Evolutionary conservation across 257 asterid genomes (phyloP), one percentile per base, ranked within the genome.

Genomic region (Solanum rostratum): DNA sequence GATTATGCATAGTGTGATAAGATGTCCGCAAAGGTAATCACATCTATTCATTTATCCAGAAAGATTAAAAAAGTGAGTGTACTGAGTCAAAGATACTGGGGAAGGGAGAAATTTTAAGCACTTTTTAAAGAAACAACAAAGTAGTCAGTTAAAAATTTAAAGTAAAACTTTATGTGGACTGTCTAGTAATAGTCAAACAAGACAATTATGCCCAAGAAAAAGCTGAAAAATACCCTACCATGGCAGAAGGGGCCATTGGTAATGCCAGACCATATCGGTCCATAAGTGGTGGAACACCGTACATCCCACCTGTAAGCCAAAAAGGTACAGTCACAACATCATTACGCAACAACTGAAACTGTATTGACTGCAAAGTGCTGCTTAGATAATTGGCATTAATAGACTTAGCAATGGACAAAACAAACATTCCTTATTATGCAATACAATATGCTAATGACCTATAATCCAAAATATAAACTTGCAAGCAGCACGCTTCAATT

Each of bases 261-360:
- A 93, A 88, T 59, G 89, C 86, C 57, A 92, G 78, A 71, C 97
- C 95, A 82, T 94, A 95, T 83, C 93, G 91, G 86, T 94, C 97
- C 92, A 95, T 84, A 87, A 94, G 68, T 22, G 97, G 95, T 22
- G 97, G 97, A 87, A 94, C 89, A 84, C 97, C 95, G 87, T 94
- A 95, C 85, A 94, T 87, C 81, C 95, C 95, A 88, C 97, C 97
- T 95, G 89, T 63, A 91, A 79, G 33, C 78, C 52, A 79, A 70
- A 24, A 50, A 22, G 2, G 39, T n/a, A 46, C n/a, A 7, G 45
- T 43, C 16, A 76, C 62, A 78, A 20, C 27, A 74, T 78, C 60
- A 78, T 24, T 50, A 78, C 24, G 45, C 27, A 24, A 27, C 82
- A 50, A 27, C 62, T 27, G 71, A 87, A 59, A 65, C 57, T 30